Evolutionary conservation across 148 eudicot species (phyloP).

Genomic region (Persicaria maculosa): DNA sequence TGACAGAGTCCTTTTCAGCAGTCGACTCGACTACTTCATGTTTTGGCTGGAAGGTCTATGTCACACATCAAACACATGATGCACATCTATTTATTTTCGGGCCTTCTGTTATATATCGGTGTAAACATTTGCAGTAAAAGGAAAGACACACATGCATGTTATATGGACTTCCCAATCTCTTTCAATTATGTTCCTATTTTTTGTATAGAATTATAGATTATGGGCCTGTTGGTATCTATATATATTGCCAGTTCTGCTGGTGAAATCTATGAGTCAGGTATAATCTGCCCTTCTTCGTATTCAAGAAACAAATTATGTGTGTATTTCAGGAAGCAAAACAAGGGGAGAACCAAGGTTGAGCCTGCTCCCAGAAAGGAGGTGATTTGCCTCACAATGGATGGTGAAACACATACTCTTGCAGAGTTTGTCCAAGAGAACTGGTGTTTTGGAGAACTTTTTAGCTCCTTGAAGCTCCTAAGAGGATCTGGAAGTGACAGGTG

Average conservation of each 20-base stretch:
- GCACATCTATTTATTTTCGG: background rate
- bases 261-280: background rate
- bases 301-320: conserved; percentile 5
- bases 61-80: background rate
- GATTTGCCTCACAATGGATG: conserved; percentile 41
- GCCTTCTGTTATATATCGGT: background rate
- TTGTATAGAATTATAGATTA: background rate
- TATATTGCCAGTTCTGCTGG: background rate
- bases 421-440: conserved; percentile 48
- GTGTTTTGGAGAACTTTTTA: conserved; percentile 46
- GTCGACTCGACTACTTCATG: background rate
- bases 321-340: conserved; percentile 39
- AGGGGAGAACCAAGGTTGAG: conserved; percentile 24
- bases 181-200: background rate
- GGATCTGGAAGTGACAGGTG: conserved; percentile 30
- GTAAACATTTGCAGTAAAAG: background rate
- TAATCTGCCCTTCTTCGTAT: background rate
- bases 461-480: conserved; percentile 41
- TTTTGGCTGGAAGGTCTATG: background rate
- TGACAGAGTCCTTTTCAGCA: background rate
- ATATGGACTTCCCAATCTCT: background rate
- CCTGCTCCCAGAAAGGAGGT: conserved; percentile 40
- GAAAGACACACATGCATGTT: background rate
- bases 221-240: background rate
- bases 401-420: conserved; percentile 53